Evolutionary conservation across 164 flowering plant genomes (phyloP), one percentile per base, ranked within the genome.

Genomic region (Pachysandra terminalis): DNA sequence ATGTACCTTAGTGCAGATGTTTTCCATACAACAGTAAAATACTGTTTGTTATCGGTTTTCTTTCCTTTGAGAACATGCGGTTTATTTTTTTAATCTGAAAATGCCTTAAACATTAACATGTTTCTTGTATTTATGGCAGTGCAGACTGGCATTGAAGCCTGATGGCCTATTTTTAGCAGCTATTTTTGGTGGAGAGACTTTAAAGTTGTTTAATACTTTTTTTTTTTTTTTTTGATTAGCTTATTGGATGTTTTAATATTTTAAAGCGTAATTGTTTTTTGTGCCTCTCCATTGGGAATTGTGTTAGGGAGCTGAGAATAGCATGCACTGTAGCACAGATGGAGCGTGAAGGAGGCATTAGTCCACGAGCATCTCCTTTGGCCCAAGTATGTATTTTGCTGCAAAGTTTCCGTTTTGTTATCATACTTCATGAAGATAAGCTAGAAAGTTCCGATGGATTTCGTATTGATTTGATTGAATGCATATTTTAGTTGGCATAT

Each of bases 301-400:
- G 25, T 68, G 21, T 10, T 53, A 86, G 96, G 82, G 99, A 95
- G 79, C 81, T 95, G 65, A 84, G 97, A 75, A 86, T 95, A 75
- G 96, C 98, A 48, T 92, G 98, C 75, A 95, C 99, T 15, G 66
- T 90, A 57, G 97, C 98, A 68, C 96, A 95, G 64, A 89, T 95
- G 90, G 99, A 95, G 79, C 91, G 99, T 67, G 99, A 95, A 79
- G 99, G 99, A 63, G 99, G 98, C 70, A 89, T 92, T 68, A 95
- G 98, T 78, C 96, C 99, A 64, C 87, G 97, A 37, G 6, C 90
- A 65, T 95, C 98, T 70, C 97, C 98, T 59, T 77, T 95, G 76
- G 98, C 97, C 40, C 98, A 95, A 74, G 97, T 86, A 81, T 68
- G 66, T 51, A 22, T n/a, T 54, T 72, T 26, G 45, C 54, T 21